Evolutionary conservation across 257 asterid species (phyloP).

Genomic region (Plantago major): DNA sequence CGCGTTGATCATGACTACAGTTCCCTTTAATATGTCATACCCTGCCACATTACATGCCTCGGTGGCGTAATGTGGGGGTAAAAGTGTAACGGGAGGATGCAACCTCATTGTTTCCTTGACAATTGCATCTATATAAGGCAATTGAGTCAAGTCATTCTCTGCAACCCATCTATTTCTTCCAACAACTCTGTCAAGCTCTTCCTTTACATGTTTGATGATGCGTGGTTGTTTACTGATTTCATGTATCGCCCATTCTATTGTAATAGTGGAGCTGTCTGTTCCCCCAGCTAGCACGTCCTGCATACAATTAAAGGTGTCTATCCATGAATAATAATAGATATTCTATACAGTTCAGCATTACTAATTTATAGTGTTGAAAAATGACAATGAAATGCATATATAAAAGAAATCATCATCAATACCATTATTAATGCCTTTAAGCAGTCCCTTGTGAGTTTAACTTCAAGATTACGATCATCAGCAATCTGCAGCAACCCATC

Average conservation of each 20-base stretch:
- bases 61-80: slow-evolving; percentile 17
- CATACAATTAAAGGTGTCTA: not conserved
- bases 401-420: too few relatives aligned
- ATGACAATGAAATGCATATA: not conserved
- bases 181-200: slow-evolving; percentile 19
- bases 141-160: slow-evolving; percentile 15
- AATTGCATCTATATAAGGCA: slow-evolving; percentile 11
- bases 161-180: slow-evolving; percentile 25
- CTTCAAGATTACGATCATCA: slow-evolving; percentile 4
- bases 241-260: slow-evolving; percentile 22
- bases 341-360: too few relatives aligned
- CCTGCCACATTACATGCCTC: slow-evolving; percentile 20
- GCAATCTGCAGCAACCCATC: not conserved
- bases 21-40: slow-evolving; percentile 15
- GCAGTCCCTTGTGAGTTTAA: not conserved
- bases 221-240: slow-evolving; percentile 18
- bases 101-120: slow-evolving; percentile 20
- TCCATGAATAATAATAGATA: not conserved
- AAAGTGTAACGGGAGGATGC: slow-evolving; percentile 18
- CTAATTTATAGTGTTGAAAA: too few relatives aligned
- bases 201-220: slow-evolving; percentile 9
- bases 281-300: slow-evolving; percentile 20
- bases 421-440: not conserved
- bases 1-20: slow-evolving; percentile 1
- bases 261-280: slow-evolving; percentile 16